phyloP scores from a whole-genome alignment of 768 basidiomycete species.

The Trichaptum fuscoviolaceum region DNA sequence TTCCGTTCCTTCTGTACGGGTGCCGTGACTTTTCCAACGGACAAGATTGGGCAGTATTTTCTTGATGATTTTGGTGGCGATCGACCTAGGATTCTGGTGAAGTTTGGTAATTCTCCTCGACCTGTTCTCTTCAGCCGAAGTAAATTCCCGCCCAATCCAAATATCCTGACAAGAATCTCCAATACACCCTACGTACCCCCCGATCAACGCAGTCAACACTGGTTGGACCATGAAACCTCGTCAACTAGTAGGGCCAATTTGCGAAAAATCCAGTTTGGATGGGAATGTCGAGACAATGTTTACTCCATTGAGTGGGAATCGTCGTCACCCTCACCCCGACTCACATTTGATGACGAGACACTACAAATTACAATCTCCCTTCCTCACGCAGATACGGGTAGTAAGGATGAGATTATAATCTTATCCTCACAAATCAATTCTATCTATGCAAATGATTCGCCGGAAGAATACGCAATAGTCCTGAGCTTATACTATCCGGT shows the following conservation, averaged over 20 bases:
- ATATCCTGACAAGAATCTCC: slow-evolving; percentile 30
- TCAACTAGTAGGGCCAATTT: slow-evolving; percentile 26
- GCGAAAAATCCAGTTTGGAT: slow-evolving; percentile 48
- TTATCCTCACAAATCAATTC: slow-evolving; percentile 38
- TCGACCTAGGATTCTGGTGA: slow-evolving; percentile 8
- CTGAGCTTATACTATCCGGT: slow-evolving; percentile 40
- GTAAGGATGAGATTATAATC: slow-evolving; percentile 35
- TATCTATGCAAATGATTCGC: slow-evolving; percentile 23
- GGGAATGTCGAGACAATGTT: slow-evolving; percentile 53
- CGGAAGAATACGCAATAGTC: slow-evolving; percentile 28
- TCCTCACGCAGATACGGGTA: slow-evolving; percentile 7
- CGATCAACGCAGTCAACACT: slow-evolving; percentile 29
- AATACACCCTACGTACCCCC: slow-evolving; percentile 39
- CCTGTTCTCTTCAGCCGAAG: slow-evolving; percentile 23
- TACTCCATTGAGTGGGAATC: slow-evolving; percentile 57
- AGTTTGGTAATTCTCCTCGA: slow-evolving; percentile 16
- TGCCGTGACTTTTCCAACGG: slow-evolving; percentile 41
- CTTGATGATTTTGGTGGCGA: slow-evolving; percentile 34
- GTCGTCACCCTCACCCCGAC: slow-evolving; percentile 21
- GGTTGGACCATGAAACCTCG: slow-evolving; percentile 25
- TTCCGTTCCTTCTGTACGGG: slow-evolving; percentile 45
- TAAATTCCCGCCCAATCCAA: slow-evolving; percentile 13
- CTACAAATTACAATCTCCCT: slow-evolving; percentile 43
- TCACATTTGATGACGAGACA: slow-evolving; percentile 36
- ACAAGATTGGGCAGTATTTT: slow-evolving; percentile 35